phyloP scores from a whole-genome alignment of 2,329 filamentous ascomycete genomes.

The Drechslerella stenobrocha region DNA sequence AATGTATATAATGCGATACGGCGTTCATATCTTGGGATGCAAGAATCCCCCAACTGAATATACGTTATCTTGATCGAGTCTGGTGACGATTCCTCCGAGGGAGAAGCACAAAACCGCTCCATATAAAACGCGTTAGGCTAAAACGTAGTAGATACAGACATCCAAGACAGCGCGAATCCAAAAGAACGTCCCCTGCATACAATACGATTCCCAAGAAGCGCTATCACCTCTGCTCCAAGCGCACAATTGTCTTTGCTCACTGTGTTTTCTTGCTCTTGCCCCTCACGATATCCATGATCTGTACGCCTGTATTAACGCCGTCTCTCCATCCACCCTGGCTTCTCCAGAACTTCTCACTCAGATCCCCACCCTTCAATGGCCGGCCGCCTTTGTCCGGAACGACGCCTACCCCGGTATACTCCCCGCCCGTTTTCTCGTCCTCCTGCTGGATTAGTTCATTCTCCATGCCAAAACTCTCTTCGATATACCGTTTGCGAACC shows the following conservation, averaged over 20 bases:
- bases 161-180: too few relatives aligned
- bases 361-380: constrained; percentile 23
- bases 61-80: background rate
- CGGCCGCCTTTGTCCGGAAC: constrained; percentile 23
- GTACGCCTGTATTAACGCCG: constrained; percentile 27
- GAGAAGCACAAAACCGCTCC: background rate
- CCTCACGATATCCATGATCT: constrained; percentile 37
- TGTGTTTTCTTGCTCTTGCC: constrained; percentile 43
- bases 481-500: constrained; percentile 76
- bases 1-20: background rate
- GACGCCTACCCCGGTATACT: constrained; percentile 35
- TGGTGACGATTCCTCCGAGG: background rate
- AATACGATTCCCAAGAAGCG: background rate
- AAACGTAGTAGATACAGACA: background rate
- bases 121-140: background rate
- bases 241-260: constrained; percentile 6
- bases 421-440: constrained; percentile 24
- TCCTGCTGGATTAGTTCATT: constrained; percentile 57
- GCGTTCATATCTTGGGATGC: constrained; percentile 11
- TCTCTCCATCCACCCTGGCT: constrained; percentile 42
- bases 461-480: constrained; percentile 69
- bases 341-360: constrained; percentile 46
- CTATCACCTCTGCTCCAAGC: background rate
- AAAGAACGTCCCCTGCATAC: background rate
- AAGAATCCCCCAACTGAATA: background rate